Conservation (phyloP, 345 rosid species). For the Aquilaria malaccensis region DNA sequence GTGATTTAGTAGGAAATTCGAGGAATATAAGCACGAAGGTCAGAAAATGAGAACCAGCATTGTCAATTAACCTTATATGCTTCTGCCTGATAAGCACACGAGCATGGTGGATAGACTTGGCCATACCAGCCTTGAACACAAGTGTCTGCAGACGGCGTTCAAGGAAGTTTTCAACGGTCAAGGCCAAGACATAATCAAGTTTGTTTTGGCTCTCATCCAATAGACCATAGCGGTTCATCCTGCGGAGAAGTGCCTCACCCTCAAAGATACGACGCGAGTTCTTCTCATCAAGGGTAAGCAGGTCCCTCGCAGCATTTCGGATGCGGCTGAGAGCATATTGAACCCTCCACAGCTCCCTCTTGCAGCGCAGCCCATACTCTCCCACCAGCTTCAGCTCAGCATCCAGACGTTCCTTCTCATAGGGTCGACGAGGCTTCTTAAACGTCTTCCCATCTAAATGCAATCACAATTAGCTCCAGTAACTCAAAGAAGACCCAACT, state of each 20-base stretch:
- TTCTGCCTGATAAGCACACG: conserved; percentile 64
- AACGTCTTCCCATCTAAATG: conserved; percentile 50
- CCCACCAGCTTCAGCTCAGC: conserved; percentile 59
- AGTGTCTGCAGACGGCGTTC: conserved; percentile 64
- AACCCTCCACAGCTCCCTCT: conserved; percentile 71
- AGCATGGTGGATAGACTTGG: conserved; percentile 63
- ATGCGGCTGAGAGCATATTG: conserved; percentile 53
- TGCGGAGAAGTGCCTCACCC: conserved; percentile 54
- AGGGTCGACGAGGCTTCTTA: conserved; percentile 60
- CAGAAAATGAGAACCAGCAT: not conserved
- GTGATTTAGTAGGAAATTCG: too few relatives aligned
- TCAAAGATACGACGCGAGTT: conserved; percentile 48
- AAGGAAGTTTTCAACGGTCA: conserved; percentile 67
- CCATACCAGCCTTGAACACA: conserved; percentile 67
- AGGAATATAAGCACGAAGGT: too few relatives aligned
- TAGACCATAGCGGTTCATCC: conserved; percentile 58
- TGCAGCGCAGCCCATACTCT: conserved; percentile 56
- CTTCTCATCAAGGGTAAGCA: conserved; percentile 59
- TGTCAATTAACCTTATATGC: conserved; percentile 41
- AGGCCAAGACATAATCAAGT: conserved; percentile 65
- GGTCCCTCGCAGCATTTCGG: conserved; percentile 58
- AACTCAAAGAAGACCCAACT: not conserved
- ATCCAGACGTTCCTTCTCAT: conserved; percentile 62
- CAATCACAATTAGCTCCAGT: not conserved
- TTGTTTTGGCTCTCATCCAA: conserved; percentile 72